A percentile compares a stretch with the other conserved stretches of the same genome.
These are phyloP conservation scores for Cyberlindnera lachancei DNA, from an alignment of 805 yeast species.

Conservation along the genomic window DNA sequence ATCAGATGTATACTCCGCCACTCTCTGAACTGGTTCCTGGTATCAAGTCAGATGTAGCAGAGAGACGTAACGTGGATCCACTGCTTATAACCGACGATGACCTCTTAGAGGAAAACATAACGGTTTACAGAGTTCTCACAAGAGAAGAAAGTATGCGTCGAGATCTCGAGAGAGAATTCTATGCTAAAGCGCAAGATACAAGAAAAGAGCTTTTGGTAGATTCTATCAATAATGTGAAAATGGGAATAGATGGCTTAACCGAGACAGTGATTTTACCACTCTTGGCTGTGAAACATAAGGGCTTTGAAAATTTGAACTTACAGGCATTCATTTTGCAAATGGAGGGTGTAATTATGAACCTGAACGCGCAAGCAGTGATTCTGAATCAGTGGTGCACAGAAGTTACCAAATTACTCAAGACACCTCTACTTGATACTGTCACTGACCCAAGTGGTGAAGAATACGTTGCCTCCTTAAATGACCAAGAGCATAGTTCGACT, in stretches of 20 bases:
- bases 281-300: background rate
- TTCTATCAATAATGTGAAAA: conserved; percentile 19
- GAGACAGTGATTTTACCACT: background rate
- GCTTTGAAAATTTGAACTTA: conserved; percentile 6
- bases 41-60: conserved; percentile 10
- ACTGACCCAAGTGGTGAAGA: conserved; percentile 44
- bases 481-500: conserved; percentile 64
- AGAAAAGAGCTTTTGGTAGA: conserved; percentile 42
- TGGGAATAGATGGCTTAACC: conserved; percentile 4
- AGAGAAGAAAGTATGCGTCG: conserved; percentile 31
- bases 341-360: conserved; percentile 20
- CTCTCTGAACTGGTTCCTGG: conserved; percentile 19
- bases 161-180: conserved; percentile 42
- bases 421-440: conserved; percentile 45
- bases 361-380: conserved; percentile 44
- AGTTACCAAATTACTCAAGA: conserved; percentile 34
- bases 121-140: conserved; percentile 14
- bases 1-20: conserved; percentile 40
- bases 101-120: conserved; percentile 22
- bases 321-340: conserved; percentile 11
- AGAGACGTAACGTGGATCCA: conserved; percentile 8
- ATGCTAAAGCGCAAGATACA: conserved; percentile 54
- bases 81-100: background rate
- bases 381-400: conserved; percentile 46
- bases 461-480: conserved; percentile 64